Percentiles rank a stretch among this genome's conserved stretches.
Evolutionary conservation across 2,329 filamentous ascomycete species (phyloP).

Genomic region (Fusarium nelsonii): DNA sequence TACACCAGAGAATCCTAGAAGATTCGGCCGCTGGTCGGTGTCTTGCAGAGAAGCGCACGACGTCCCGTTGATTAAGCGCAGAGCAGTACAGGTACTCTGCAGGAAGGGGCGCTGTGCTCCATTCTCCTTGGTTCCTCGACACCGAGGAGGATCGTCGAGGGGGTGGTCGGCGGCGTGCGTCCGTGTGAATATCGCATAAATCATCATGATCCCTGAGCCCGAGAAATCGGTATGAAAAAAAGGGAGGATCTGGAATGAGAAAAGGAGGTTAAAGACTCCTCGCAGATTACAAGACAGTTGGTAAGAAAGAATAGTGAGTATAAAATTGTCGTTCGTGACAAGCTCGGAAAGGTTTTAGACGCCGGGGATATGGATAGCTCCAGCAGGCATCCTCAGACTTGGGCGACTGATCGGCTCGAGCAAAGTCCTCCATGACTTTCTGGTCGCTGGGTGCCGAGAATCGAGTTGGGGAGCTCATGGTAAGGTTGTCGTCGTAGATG

Average conservation of each 20-base stretch:
- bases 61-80: background rate
- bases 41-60: slow-evolving; percentile 14
- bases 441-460: slow-evolving; percentile 49
- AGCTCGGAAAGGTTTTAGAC: slow-evolving; percentile 41
- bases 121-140: slow-evolving; percentile 6
- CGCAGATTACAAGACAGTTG: slow-evolving; percentile 21
- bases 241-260: slow-evolving; percentile 19
- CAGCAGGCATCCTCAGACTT: slow-evolving; percentile 50
- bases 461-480: slow-evolving; percentile 44
- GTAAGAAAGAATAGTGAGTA: slow-evolving; percentile 5
- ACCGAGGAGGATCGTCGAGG: background rate
- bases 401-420: slow-evolving; percentile 17
- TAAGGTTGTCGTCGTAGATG: slow-evolving; percentile 56
- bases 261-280: slow-evolving; percentile 21
- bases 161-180: background rate
- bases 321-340: background rate
- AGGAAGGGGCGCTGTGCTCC: background rate
- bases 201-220: slow-evolving; percentile 26
- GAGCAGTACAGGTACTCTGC: background rate
- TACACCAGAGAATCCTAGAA: slow-evolving; percentile 4
- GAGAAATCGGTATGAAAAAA: slow-evolving; percentile 27
- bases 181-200: slow-evolving; percentile 19
- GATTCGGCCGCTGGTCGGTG: background rate
- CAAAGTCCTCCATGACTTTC: slow-evolving; percentile 34
- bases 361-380: slow-evolving; percentile 54